Evolutionary conservation across 441 rosid genomes (phyloP).

Genomic region (Adansonia gregorii): DNA sequence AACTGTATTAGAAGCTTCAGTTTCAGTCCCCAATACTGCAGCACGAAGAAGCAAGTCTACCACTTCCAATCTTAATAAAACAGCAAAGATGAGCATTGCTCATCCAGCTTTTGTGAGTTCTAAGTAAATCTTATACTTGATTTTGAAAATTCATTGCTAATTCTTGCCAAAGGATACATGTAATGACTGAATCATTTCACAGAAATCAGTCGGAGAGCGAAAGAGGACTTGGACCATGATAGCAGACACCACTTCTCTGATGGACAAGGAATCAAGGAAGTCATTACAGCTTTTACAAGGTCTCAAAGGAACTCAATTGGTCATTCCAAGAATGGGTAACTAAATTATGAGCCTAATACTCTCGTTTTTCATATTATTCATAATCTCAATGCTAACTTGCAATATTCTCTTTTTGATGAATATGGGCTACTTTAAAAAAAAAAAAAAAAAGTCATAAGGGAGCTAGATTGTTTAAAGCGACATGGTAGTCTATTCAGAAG

Average conservation of each 20-base stretch:
- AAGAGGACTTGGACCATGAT: conserved; percentile 75
- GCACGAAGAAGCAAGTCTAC: conserved; percentile 39
- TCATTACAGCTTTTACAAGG: conserved; percentile 77
- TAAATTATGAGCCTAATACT: background rate
- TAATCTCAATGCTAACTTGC: background rate
- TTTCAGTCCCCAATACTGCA: conserved; percentile 34
- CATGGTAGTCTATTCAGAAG: conserved; percentile 57
- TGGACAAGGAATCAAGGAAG: conserved; percentile 66
- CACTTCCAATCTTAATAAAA: conserved; percentile 30
- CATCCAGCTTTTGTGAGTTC: conserved; percentile 47
- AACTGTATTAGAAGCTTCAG: conserved; percentile 38
- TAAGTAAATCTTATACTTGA: background rate
- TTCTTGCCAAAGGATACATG: background rate
- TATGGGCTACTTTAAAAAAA: background rate
- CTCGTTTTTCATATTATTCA: background rate
- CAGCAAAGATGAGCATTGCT: conserved; percentile 30
- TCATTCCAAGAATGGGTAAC: conserved; percentile 80
- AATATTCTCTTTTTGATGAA: conserved; percentile 8
- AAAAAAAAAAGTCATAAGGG: conserved; percentile 59
- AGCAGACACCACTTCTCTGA: conserved; percentile 64
- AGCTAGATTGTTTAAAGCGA: conserved; percentile 64
- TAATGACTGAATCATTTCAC: conserved; percentile 27
- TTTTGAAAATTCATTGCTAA: background rate
- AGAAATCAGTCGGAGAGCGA: conserved; percentile 48
- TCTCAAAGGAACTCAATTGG: conserved; percentile 71